Base-by-base conservation (phyloP, 163 green algal species). In the Chlorella variabilis region DNA sequence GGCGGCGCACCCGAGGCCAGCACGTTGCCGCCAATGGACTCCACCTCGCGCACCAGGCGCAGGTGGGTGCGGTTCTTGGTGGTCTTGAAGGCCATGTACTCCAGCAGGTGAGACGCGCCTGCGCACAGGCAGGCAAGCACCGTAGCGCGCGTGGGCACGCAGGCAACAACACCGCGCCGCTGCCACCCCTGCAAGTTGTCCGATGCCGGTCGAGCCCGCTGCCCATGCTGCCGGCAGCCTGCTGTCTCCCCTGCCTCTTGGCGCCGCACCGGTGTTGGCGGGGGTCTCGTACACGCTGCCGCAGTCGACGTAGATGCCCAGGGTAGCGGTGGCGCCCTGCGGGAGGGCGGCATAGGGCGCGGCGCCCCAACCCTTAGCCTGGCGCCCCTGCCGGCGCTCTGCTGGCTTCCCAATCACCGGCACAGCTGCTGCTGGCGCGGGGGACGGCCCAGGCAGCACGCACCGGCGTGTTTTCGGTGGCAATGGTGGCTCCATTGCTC, bases 11-110 rank as follows among this genome's bases (percentile, higher is more conserved):
- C 75, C 58, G 91, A 95, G 11, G 96, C 96, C 34, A 94, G 73
- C 31, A 98, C 88, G 87, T 94, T 97, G 49, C 86, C 94, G 3
- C 96, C 96, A 21, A 99, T 93, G 5, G 89, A 89, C 84, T 98
- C 96, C 9, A 98, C 89, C 90, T 98, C 93, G 2, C 93, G 92
- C 5, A 92, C 89, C 4, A 97, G 70, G 48, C 93, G 84, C 86
- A 99, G 97, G 56, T 95, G 92, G 7, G 92, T 96, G 27, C 96
- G 87, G 86, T 98, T 92, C 11, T 45, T 71, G 1, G 95, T 98
- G 83, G 89, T 86, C 80, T 97, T 98, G 84, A 98, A 99, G 15
- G 95, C 95, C 85, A 98, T 92, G 80, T 96, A 96, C 86, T 99
- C 96, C 61, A 99, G 83, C 78, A 98, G 71, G 67, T 98, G 95